Percentiles rank a stretch among this genome's conserved stretches.
Conservation (phyloP, 1,284 basidiomycete species). For the Bjerkandera adusta region DNA sequence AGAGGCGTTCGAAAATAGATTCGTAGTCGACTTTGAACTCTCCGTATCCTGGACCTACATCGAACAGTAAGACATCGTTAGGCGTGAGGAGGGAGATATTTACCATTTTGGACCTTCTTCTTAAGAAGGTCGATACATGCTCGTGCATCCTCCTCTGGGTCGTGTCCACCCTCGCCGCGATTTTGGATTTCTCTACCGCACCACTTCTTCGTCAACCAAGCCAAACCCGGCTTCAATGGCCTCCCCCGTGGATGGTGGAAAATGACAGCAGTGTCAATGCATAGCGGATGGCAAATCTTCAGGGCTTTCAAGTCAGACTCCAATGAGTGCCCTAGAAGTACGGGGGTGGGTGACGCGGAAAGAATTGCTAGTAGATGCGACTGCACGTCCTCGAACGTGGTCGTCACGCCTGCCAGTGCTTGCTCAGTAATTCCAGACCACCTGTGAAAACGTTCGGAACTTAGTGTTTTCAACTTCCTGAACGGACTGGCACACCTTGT, state of each 20-base stretch:
- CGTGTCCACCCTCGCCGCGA: constrained; percentile 76
- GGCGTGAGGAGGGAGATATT: constrained; percentile 15
- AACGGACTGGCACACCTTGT: constrained; percentile 59
- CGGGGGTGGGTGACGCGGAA: constrained; percentile 60
- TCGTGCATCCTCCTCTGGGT: constrained; percentile 88
- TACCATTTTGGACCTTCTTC: constrained; percentile 76
- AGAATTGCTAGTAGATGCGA: constrained; percentile 56
- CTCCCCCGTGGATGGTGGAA: constrained; percentile 90
- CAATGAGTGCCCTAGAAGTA: constrained; percentile 91
- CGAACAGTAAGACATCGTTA: not conserved
- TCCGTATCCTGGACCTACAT: constrained; percentile 72
- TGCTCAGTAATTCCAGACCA: constrained; percentile 90
- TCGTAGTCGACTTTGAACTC: constrained; percentile 84
- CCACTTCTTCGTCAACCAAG: constrained; percentile 92
- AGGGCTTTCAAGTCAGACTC: constrained; percentile 88
- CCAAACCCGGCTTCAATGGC: constrained; percentile 87
- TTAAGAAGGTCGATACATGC: constrained; percentile 82
- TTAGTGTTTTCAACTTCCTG: not conserved
- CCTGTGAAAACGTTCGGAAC: constrained; percentile 35
- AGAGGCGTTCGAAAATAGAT: constrained; percentile 83
- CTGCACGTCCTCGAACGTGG: constrained; percentile 78
- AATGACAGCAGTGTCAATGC: constrained; percentile 86
- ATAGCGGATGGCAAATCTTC: constrained; percentile 77
- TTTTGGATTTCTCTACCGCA: constrained; percentile 84
- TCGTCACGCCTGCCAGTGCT: constrained; percentile 64